A percentile compares a stretch with the other conserved stretches of the same genome.
Evolutionary conservation across 2,329 filamentous ascomycete genomes (phyloP).

Genomic region (Aspergillus hortae): DNA sequence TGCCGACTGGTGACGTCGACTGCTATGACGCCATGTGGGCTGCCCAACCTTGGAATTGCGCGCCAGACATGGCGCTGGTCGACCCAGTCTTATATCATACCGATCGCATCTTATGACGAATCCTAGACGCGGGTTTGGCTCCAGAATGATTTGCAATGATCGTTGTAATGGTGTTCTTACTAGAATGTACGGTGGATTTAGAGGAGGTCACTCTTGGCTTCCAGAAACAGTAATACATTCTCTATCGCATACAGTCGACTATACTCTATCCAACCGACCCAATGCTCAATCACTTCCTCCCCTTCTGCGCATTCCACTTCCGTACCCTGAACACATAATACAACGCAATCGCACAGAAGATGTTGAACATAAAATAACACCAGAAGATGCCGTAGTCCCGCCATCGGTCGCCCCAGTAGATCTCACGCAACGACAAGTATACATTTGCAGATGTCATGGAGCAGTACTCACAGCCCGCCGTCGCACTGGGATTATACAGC

Average conservation of each 20-base stretch:
- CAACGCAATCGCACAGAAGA: constrained; percentile 49
- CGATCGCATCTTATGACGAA: neutral
- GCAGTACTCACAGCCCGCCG: constrained; percentile 49
- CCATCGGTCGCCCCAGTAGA: constrained; percentile 58
- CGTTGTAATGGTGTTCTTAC: too few species aligned
- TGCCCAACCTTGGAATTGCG: neutral
- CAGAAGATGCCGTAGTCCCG: constrained; percentile 64
- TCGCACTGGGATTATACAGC: constrained; percentile 49
- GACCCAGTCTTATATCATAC: too few species aligned
- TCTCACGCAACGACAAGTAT: constrained; percentile 41
- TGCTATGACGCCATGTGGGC: neutral
- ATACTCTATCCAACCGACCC: too few species aligned
- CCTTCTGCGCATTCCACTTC: neutral
- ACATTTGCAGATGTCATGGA: constrained; percentile 30
- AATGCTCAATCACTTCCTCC: too few species aligned
- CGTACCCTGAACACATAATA: constrained; percentile 45
- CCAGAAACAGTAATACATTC: too few species aligned
- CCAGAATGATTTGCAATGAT: too few species aligned
- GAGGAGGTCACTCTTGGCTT: too few species aligned
- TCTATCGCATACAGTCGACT: too few species aligned
- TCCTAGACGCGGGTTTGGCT: too few species aligned
- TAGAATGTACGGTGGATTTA: too few species aligned
- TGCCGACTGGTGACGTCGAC: neutral
- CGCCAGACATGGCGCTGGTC: too few species aligned
- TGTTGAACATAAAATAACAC: constrained; percentile 57